phyloP scores from a whole-genome alignment of 768 basidiomycete genomes.

The Amanita fuliginea region DNA sequence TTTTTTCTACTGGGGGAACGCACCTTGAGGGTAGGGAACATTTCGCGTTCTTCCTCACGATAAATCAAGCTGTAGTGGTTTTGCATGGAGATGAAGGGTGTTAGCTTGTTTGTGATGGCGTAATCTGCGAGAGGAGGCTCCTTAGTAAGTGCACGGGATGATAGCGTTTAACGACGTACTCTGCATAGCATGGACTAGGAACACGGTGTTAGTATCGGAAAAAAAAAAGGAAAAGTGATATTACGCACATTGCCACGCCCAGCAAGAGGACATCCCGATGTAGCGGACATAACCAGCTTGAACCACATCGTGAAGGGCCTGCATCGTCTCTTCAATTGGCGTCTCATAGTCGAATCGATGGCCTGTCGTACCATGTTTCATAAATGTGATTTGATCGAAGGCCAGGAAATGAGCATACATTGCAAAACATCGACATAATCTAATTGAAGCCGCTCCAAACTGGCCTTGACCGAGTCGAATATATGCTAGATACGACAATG shows the following conservation, averaged over 20 bases:
- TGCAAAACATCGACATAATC: constrained; percentile 54
- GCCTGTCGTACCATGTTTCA: background rate
- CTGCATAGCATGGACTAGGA: constrained; percentile 4
- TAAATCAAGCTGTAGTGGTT: constrained; percentile 52
- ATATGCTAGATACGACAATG: constrained; percentile 27
- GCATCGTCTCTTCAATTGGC: constrained; percentile 34
- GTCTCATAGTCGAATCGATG: constrained; percentile 29
- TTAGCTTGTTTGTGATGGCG: constrained; percentile 43
- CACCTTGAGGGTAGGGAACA: constrained; percentile 49
- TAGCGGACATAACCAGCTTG: constrained; percentile 33
- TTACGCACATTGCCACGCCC: constrained; percentile 38
- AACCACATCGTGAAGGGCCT: constrained; percentile 38
- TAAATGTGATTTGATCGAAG: too few relatives aligned
- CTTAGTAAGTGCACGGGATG: background rate
- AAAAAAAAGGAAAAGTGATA: background rate
- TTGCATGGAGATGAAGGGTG: constrained; percentile 56
- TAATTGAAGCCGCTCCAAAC: constrained; percentile 40
- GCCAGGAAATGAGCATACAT: constrained; percentile 13
- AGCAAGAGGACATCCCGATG: constrained; percentile 29
- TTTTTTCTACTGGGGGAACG: too few relatives aligned
- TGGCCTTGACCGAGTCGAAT: constrained; percentile 36
- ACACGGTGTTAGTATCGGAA: background rate
- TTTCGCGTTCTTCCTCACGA: constrained; percentile 53
- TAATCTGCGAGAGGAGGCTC: constrained; percentile 27
- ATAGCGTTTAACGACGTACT: background rate